Conservation (phyloP, 345 rosid species). For the Camelina hispida region DNA sequence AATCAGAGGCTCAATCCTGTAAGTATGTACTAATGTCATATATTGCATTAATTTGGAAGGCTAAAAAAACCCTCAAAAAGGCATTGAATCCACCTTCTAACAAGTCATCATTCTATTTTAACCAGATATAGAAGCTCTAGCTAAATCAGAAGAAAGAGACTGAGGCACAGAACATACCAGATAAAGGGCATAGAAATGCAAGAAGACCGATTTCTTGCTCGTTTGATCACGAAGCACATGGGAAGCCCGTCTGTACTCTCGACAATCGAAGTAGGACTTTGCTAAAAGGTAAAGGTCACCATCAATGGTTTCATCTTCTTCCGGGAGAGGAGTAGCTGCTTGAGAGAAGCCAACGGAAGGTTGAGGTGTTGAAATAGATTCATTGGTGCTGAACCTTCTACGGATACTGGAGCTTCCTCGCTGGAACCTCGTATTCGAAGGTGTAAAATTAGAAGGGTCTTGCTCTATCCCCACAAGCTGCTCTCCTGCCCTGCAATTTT, state of each 20-base stretch:
- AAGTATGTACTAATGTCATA: background rate
- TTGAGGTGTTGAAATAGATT: slow-evolving; percentile 69
- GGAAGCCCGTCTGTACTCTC: slow-evolving; percentile 84
- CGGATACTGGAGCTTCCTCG: slow-evolving; percentile 97
- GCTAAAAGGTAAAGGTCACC: slow-evolving; percentile 86
- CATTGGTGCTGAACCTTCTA: slow-evolving; percentile 80
- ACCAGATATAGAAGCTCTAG: background rate
- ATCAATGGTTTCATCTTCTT: slow-evolving; percentile 79
- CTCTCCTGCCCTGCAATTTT: slow-evolving; percentile 81
- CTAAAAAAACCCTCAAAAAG: background rate
- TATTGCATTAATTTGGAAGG: background rate
- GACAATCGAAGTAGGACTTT: slow-evolving; percentile 88
- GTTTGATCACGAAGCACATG: slow-evolving; percentile 82
- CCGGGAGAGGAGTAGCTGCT: slow-evolving; percentile 78
- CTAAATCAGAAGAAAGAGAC: slow-evolving; percentile 22
- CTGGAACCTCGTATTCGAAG: slow-evolving; percentile 94
- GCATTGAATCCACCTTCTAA: background rate
- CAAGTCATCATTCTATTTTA: background rate
- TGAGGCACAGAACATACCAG: slow-evolving; percentile 58
- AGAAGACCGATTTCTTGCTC: slow-evolving; percentile 80
- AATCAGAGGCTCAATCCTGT: slow-evolving; percentile 8
- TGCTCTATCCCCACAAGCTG: slow-evolving; percentile 92
- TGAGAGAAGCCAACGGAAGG: slow-evolving; percentile 73
- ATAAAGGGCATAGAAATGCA: slow-evolving; percentile 90
- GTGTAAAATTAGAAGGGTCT: slow-evolving; percentile 86